Percentiles rank a stretch among this genome's conserved stretches.
Conservation (phyloP, 768 basidiomycete species). For the Boletus patriciae region DNA sequence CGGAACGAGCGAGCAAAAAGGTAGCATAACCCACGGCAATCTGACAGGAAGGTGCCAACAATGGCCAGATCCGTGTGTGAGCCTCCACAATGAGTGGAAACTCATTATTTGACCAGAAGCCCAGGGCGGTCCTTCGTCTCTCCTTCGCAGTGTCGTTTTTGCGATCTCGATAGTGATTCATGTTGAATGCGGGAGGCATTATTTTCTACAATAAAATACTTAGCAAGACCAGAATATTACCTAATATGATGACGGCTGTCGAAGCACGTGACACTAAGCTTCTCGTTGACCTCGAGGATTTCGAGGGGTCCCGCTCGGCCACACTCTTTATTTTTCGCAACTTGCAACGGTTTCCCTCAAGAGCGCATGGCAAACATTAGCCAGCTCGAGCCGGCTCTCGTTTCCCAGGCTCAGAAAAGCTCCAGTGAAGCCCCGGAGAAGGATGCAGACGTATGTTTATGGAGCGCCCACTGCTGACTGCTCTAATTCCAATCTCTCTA, state of each 20-base stretch:
- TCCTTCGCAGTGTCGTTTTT: not conserved
- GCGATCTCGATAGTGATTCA: not conserved
- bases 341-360: not conserved
- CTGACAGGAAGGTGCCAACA: not conserved
- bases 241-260: not conserved
- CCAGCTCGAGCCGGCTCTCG: slow-evolving; percentile 28
- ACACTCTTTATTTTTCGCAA: not conserved
- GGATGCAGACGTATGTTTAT: slow-evolving; percentile 30
- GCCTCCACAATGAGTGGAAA: not conserved
- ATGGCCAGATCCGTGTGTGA: not conserved
- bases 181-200: not conserved
- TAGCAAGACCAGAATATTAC: not conserved
- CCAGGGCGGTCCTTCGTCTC: not conserved
- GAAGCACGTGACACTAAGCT: slow-evolving; percentile 4
- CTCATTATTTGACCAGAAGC: not conserved
- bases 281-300: not conserved
- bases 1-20: not conserved
- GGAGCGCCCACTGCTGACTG: not conserved
- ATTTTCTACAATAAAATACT: not conserved
- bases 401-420: slow-evolving; percentile 24
- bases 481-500: slow-evolving; percentile 18
- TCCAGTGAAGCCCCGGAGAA: slow-evolving; percentile 30
- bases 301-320: not conserved
- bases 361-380: slow-evolving; percentile 32
- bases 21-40: not conserved